These are phyloP conservation scores for Bocquillonia castaneifolia DNA, from an alignment of 441 rosid species.

Conservation along the genomic window DNA sequence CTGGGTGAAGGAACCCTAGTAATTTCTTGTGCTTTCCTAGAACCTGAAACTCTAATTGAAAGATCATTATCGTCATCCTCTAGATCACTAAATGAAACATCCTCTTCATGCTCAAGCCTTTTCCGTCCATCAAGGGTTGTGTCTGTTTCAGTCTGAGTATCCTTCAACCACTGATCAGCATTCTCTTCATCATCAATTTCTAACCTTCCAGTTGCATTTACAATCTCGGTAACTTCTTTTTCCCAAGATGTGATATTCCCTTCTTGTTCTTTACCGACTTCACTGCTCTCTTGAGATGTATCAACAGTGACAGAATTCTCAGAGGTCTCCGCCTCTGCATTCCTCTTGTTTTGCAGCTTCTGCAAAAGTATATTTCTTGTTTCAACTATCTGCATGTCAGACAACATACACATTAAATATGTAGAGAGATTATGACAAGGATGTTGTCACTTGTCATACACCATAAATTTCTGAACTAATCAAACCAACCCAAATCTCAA, in stretches of 20 bases:
- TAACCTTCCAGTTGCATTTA: constrained; percentile 27
- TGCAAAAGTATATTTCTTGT: constrained; percentile 48
- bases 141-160: constrained; percentile 26
- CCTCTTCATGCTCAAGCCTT: constrained; percentile 36
- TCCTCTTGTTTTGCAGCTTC: constrained; percentile 38
- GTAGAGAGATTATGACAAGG: not conserved
- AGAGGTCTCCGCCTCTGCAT: constrained; percentile 21
- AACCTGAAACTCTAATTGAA: constrained; percentile 28
- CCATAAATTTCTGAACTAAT: not conserved
- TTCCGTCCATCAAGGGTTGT: constrained; percentile 24
- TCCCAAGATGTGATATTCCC: constrained; percentile 23
- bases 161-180: constrained; percentile 38
- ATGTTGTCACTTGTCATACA: not conserved
- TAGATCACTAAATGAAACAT: constrained; percentile 60
- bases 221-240: constrained; percentile 28
- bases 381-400: constrained; percentile 43
- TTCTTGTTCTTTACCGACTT: constrained; percentile 12
- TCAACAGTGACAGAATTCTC: constrained; percentile 19
- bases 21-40: constrained; percentile 17
- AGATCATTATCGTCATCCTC: constrained; percentile 41
- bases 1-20: constrained; percentile 33
- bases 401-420: not conserved
- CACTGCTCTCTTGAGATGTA: constrained; percentile 25
- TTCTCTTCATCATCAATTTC: constrained; percentile 33
- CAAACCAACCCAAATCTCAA: not conserved